phyloP scores from a whole-genome alignment of 2,329 filamentous ascomycete species.

The Epicoccum sorghinum region DNA sequence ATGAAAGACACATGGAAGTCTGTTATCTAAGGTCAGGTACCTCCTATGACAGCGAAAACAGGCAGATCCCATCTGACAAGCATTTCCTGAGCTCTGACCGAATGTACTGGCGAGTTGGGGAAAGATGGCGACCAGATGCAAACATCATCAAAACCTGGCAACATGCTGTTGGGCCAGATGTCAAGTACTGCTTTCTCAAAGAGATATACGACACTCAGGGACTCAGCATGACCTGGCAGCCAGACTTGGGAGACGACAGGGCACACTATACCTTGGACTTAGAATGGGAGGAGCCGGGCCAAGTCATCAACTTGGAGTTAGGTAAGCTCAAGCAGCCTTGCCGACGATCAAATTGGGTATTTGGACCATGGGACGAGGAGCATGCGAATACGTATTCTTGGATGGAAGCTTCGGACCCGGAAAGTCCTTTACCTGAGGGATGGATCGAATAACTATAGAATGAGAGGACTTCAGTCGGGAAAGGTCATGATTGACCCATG shows the following conservation, averaged over 20 bases:
- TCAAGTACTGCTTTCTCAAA: background rate
- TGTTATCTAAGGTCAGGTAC: background rate
- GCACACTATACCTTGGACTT: background rate
- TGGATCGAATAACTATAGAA: background rate
- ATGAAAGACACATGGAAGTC: background rate
- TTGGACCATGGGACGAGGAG: background rate
- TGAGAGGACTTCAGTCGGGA: too few relatives aligned
- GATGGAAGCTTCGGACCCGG: too few relatives aligned
- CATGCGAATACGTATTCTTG: too few relatives aligned
- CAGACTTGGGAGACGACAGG: background rate
- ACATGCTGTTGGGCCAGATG: background rate
- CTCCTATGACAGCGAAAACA: background rate
- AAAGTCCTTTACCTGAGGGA: background rate
- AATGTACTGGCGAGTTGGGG: conserved; percentile 1
- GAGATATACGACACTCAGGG: background rate
- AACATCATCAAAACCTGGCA: background rate
- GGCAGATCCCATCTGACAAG: background rate
- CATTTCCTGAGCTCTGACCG: background rate
- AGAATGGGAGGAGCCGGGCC: background rate
- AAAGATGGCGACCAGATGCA: background rate
- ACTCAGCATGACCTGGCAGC: background rate
- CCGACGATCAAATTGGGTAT: too few relatives aligned
- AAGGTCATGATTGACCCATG: too few relatives aligned
- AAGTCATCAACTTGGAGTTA: background rate
- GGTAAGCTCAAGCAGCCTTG: background rate